These are phyloP conservation scores for Sclerospora graminicola DNA, from an alignment of 352 stramenopile genomes.

Conservation along the genomic window DNA sequence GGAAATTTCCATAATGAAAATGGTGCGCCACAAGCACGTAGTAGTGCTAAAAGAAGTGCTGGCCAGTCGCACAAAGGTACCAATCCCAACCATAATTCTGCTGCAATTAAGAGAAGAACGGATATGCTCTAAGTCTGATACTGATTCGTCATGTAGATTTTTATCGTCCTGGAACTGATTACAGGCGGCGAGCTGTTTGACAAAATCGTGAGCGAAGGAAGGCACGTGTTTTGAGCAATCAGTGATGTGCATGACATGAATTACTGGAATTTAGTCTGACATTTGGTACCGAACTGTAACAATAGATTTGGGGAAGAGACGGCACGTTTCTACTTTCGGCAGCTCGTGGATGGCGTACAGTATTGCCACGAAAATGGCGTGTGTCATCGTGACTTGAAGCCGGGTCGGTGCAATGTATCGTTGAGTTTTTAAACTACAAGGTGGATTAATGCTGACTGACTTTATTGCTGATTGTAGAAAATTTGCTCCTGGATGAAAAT, in stretches of 20 bases:
- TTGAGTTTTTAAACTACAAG: background rate
- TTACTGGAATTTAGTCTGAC: slow-evolving; percentile 8
- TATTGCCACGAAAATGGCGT: slow-evolving; percentile 98
- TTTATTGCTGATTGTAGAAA: slow-evolving; percentile 46
- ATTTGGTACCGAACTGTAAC: background rate
- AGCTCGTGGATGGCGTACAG: slow-evolving; percentile 94
- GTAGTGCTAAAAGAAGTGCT: slow-evolving; percentile 86
- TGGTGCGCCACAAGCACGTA: slow-evolving; percentile 87
- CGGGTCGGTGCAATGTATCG: slow-evolving; percentile 32
- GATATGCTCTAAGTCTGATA: too few relatives aligned
- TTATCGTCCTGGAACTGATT: slow-evolving; percentile 91
- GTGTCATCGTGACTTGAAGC: slow-evolving; percentile 95
- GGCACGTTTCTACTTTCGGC: slow-evolving; percentile 96
- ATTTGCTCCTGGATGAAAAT: slow-evolving; percentile 93
- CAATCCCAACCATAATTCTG: too few relatives aligned
- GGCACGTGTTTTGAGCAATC: slow-evolving; percentile 22
- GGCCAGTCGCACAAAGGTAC: slow-evolving; percentile 91
- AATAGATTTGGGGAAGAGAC: slow-evolving; percentile 91
- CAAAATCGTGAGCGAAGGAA: slow-evolving; percentile 93
- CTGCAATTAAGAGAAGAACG: too few relatives aligned
- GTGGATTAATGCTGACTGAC: background rate
- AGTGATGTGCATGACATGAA: slow-evolving; percentile 3
- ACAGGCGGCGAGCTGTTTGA: slow-evolving; percentile 89
- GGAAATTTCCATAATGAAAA: slow-evolving; percentile 99
- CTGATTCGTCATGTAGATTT: slow-evolving; percentile 71